Base-by-base conservation (phyloP, 1,284 basidiomycete species). In the Apiotrichum akiyoshidainum region DNA sequence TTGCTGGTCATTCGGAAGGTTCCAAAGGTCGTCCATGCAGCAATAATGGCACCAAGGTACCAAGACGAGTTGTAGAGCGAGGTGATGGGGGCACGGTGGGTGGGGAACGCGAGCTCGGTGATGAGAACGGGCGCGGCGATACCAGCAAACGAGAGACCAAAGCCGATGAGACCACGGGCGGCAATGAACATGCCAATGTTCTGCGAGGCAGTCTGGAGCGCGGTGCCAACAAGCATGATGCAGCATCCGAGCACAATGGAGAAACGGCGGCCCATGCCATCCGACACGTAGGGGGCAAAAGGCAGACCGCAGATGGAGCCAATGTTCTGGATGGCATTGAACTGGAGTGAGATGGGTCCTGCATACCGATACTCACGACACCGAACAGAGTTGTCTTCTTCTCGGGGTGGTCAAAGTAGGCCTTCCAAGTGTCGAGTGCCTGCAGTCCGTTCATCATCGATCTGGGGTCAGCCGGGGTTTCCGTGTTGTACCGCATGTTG, bases 41-140 rank as follows among this genome's bases (percentile, higher is more conserved):
- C 42, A 12, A 63, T 21, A n/a, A 63, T 63, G 1, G 53, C 45
- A 33, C 61, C 61, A 14, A 63, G 49, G 58, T 60, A 65, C 66
- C 66, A 68, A 5, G 47, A 57, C 17, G 65, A 53, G 65, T 68
- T 68, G 65, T 65, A 67, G 19, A 60, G 54, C 41, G 59, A 54
- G 8, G 66, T 65, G 31, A 64, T 50, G 6, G 83, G 83, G 2
- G 85, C 87, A 61, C 89, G 87, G 74, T 91, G 85, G 0, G 83
- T 79, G 5, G 89, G 89, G 73, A 89, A 90, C 0, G 88, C 81
- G 26, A 90, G 78, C 72, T 91, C 89, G 44, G 87, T 86, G 57
- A 90, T 85, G 75, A 89, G 77, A 80, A 89, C 82, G 13, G 87
- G 87, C 4, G 87, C 86, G 44, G 87, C 83, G 34, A 54, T 12